Evolutionary conservation across 2,329 filamentous ascomycete genomes (phyloP).

Genomic region (Calonectria ilicicola): DNA sequence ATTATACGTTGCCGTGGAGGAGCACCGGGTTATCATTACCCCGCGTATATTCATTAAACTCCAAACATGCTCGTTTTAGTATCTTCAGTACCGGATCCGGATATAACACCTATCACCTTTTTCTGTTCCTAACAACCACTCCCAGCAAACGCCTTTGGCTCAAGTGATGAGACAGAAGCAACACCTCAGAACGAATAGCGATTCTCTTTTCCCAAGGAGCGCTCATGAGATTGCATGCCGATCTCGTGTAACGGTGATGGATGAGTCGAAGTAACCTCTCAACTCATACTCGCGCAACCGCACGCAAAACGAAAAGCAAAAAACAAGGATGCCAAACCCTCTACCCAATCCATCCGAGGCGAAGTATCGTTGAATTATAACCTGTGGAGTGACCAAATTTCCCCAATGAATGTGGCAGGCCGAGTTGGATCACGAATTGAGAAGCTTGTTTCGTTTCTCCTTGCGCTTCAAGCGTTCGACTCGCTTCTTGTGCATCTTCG

Average conservation of each 20-base stretch:
- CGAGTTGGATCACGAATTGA: slow-evolving; percentile 67
- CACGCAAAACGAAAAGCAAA: background rate
- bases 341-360: slow-evolving; percentile 16
- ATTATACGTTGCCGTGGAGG: background rate
- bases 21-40: slow-evolving; percentile 2
- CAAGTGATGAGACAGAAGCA: background rate
- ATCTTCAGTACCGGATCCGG: background rate
- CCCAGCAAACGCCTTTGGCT: slow-evolving; percentile 12
- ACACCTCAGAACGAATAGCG: background rate
- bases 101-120: background rate
- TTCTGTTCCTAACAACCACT: background rate
- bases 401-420: slow-evolving; percentile 3
- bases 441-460: slow-evolving; percentile 94
- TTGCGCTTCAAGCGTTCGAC: slow-evolving; percentile 93
- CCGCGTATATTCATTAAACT: slow-evolving; percentile 17
- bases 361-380: slow-evolving; percentile 36
- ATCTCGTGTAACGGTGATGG: background rate
- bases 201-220: background rate
- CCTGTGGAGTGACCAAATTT: slow-evolving; percentile 35
- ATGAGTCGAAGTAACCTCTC: background rate
- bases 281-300: background rate
- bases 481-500: slow-evolving; percentile 97
- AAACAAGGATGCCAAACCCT: slow-evolving; percentile 3
- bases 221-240: background rate
- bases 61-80: slow-evolving; percentile 2